phyloP scores from a whole-genome alignment of 495 filamentous ascomycete genomes.

The Glarea lozoyensis region DNA sequence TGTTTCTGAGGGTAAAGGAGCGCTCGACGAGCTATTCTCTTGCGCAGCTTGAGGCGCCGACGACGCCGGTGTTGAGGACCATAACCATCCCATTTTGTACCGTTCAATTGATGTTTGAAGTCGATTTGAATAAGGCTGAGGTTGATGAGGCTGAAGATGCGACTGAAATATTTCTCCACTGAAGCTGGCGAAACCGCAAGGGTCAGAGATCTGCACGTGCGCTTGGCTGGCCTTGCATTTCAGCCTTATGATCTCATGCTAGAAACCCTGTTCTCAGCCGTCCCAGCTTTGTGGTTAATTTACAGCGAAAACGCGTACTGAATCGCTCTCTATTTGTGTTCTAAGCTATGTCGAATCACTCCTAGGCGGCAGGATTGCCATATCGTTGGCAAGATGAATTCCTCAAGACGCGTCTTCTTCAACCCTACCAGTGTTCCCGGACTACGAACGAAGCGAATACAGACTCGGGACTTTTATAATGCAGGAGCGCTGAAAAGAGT shows the following conservation, averaged over 20 bases:
- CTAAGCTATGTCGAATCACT: no score
- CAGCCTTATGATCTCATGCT: slow-evolving; percentile 1
- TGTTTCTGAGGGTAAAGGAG: slow-evolving; percentile 3
- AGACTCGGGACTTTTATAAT: slow-evolving; percentile 10
- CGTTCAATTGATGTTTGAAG: slow-evolving; percentile 6
- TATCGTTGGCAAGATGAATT: slow-evolving; percentile 16
- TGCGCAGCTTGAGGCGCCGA: slow-evolving; percentile 4
- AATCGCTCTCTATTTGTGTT: no score
- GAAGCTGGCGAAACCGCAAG: no score
- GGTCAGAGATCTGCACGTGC: no score
- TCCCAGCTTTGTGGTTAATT: no score
- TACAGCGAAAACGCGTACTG: no score
- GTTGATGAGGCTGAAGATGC: slow-evolving; percentile 8
- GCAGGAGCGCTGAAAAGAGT: slow-evolving; percentile 1
- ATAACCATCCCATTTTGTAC: slow-evolving; percentile 44
- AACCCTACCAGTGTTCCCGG: slow-evolving; percentile 25
- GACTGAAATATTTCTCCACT: slow-evolving; percentile 2
- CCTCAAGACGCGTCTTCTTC: slow-evolving; percentile 23
- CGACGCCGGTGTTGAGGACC: slow-evolving; percentile 27
- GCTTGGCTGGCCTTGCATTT: no score
- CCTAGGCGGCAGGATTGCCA: no score
- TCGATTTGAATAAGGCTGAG: no score
- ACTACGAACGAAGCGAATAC: slow-evolving; percentile 9
- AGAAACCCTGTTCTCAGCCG: no score
- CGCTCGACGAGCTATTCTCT: slow-evolving; percentile 9